Base-by-base conservation (phyloP, 176 grass and related monocot genomes). In the Neostapfia colusana region DNA sequence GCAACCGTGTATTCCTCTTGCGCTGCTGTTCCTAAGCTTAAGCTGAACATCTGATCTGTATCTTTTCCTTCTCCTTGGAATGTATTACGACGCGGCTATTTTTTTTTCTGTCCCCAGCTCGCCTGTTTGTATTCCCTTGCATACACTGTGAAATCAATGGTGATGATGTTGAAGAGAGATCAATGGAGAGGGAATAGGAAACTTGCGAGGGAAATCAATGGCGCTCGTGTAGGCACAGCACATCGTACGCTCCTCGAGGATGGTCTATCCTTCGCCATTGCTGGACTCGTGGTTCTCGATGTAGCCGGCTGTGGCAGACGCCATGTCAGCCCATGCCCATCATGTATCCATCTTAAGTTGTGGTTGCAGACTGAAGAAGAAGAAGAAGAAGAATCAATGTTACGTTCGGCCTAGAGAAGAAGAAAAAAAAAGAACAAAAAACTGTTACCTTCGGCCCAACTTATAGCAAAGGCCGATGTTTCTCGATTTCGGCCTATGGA, bases 21-120 rank as follows among this genome's bases (percentile, higher is more conserved):
- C 73, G 40, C 31, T 51, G 20, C 69, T 16, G 41, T 44, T 76
- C 18, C 3, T 41, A 53, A 79, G 55, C n/a, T 43, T 34, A 58
- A 72, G 44, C 53, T 74, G 69, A 66, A 72, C 38, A 13, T 51
- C 23, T 69, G 12, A 64, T 81, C 26, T 87, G 65, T 82, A 57
- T 82, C 57, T 71, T 71, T 44, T 60, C 54, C 48, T 18, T 31
- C 31, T 31, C 31, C 31, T 31, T 26, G 62, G 45, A 61, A 74
- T 59, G 69, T 58, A 55, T 10, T 55, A 66, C 1, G 31, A 60
- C 12, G 76, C 50, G 23, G 46, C 20, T 64, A 48, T n/a, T 39
- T 7, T 4, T 0, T 65, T 37, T 16, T 6, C 37, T 38, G 37
- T 23, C 3, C 11, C n/a, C n/a, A n/a, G n/a, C 25, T 5, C 24